Evolutionary conservation across 2,329 filamentous ascomycete species (phyloP).

Genomic region (Thielaviopsis cerberus): DNA sequence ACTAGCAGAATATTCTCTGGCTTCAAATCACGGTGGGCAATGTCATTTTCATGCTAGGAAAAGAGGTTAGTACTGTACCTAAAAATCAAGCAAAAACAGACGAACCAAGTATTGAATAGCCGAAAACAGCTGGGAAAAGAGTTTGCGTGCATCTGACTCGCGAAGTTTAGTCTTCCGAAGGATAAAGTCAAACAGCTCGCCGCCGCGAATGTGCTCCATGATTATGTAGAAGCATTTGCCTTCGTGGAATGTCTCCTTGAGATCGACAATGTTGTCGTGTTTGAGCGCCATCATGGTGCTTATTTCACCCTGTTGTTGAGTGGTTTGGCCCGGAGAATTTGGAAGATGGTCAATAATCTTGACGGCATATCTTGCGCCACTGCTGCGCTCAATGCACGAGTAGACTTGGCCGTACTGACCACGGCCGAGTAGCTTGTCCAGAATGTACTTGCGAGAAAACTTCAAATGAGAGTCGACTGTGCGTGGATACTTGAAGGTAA

Average conservation of each 20-base stretch:
- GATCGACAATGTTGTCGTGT: conserved; percentile 76
- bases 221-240: conserved; percentile 78
- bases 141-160: conserved; percentile 65
- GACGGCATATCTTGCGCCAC: conserved; percentile 69
- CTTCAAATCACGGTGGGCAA: conserved; percentile 95
- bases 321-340: background rate
- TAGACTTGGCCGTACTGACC: conserved; percentile 92
- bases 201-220: conserved; percentile 74
- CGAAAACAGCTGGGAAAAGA: conserved; percentile 83
- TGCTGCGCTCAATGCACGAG: conserved; percentile 69
- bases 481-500: conserved; percentile 72
- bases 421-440: conserved; percentile 74
- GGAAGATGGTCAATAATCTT: conserved; percentile 87
- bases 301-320: conserved; percentile 78
- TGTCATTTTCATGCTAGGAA: conserved; percentile 75
- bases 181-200: conserved; percentile 91
- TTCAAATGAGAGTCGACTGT: conserved; percentile 46
- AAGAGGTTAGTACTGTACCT: conserved; percentile 3
- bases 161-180: conserved; percentile 75
- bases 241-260: conserved; percentile 92
- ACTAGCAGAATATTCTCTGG: conserved; percentile 86
- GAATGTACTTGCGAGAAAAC: conserved; percentile 72
- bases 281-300: conserved; percentile 93
- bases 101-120: conserved; percentile 86
- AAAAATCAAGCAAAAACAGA: conserved; percentile 5